Evolutionary conservation across 768 basidiomycete genomes (phyloP), one percentile per base, ranked within the genome.

Genomic region (Naganishia onofrii): DNA sequence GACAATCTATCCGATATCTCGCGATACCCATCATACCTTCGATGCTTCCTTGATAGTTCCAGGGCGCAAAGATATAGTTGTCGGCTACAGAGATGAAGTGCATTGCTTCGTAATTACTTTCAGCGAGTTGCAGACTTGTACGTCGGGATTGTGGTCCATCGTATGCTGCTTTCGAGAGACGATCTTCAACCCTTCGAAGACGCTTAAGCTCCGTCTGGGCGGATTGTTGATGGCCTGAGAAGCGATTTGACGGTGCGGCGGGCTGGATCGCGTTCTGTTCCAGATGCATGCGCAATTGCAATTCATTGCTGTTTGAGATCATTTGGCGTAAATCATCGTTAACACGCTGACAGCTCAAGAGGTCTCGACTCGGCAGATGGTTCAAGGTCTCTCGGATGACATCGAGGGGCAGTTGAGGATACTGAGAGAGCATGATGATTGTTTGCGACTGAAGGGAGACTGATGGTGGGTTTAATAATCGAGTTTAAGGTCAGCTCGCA

Each of bases 311-410:
- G 34, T 58, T 36, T 21, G 29, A 15, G n/a, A 58, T 21, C n/a
- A 58, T 21, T n/a, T 58, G 57, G 5, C 34, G 31, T 23, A 58
- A n/a, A 8, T 58, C 34, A 3, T 36, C 57, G 23, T n/a, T 34
- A 10, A 63, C 60, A 15, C 38, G 60, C 26, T 63, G 38, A 19
- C 60, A 63, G 7, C 28, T 63, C 38, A 63, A 28, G 23, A 63
- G 60, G 15, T 63, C 60, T 28, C 42, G 38, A 12, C 38, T 46
- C 34, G 23, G 36, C 13, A 63, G 42, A 21, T 63, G 42, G 29
- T 63, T 63, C 23, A 63, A 7, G 38, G 60, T 63, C 29, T 63
- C 60, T 46, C 60, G 60, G 9, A 63, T 36, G 21, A 63, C 42
- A 21, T 63, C 60, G 15, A 63, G 38, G 26, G 60, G 42, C 46